Evolutionary conservation across 2,329 filamentous ascomycete genomes (phyloP).

Genomic region (Conoideocrella luteorostrata): DNA sequence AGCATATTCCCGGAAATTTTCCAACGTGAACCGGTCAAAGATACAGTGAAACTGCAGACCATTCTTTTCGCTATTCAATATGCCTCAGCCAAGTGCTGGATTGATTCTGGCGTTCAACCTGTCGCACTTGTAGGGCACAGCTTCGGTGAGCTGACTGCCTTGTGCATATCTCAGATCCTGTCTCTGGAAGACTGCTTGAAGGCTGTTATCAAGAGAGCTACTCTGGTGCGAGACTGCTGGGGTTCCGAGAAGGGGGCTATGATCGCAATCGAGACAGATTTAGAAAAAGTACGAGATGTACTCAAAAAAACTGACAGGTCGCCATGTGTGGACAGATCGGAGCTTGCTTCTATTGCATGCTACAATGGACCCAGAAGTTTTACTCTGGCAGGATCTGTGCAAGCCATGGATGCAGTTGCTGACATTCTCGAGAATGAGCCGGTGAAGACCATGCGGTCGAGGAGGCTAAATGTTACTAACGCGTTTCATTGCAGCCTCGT

Average conservation of each 20-base stretch:
- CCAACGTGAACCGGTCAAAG: constrained; percentile 12
- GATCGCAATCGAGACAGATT: constrained; percentile 30
- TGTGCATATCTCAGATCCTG: constrained; percentile 28
- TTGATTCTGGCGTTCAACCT: constrained; percentile 24
- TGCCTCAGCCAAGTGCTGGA: constrained; percentile 27
- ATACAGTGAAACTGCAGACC: constrained; percentile 29
- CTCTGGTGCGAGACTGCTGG: constrained; percentile 26
- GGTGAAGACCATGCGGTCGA: constrained; percentile 19
- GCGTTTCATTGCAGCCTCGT: constrained; percentile 40
- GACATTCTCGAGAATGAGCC: neutral
- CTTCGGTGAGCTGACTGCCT: constrained; percentile 35
- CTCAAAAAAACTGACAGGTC: constrained; percentile 11
- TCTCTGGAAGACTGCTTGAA: constrained; percentile 23
- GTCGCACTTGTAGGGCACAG: constrained; percentile 29
- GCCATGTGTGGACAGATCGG: constrained; percentile 12
- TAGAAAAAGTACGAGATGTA: constrained; percentile 6
- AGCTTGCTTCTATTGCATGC: constrained; percentile 34
- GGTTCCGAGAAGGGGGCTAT: constrained; percentile 30
- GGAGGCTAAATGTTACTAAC: constrained; percentile 37
- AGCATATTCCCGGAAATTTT: constrained; percentile 29
- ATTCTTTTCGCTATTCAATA: constrained; percentile 34
- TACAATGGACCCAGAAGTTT: constrained; percentile 37
- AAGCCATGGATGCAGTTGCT: constrained; percentile 23
- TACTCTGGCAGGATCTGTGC: constrained; percentile 31
- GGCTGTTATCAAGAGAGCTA: constrained; percentile 22